These are phyloP conservation scores for Metschnikowia cerradonensis DNA, from an alignment of 805 yeast species.

Conservation along the genomic window DNA sequence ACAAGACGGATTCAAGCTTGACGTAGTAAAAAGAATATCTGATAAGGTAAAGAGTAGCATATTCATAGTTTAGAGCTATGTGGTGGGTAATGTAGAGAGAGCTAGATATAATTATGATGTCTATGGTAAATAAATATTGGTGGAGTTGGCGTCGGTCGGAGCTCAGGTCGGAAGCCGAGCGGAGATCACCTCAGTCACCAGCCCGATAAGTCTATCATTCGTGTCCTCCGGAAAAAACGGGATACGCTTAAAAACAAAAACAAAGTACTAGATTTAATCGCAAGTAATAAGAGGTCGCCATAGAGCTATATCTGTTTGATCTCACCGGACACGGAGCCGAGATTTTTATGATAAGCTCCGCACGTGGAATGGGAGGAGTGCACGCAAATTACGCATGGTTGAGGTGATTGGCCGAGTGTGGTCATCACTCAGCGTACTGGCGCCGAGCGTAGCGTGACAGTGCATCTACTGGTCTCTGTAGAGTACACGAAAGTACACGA, in stretches of 20 bases:
- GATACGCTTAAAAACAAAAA: too few species aligned
- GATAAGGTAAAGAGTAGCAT: too few species aligned
- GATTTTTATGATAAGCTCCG: slow-evolving; percentile 1
- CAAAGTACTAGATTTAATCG: too few species aligned
- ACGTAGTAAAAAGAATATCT: too few species aligned
- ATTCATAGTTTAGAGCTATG: too few species aligned
- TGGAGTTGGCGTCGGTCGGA: not conserved
- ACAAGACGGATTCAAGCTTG: too few species aligned
- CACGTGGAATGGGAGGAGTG: not conserved
- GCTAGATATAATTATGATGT: too few species aligned
- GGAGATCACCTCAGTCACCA: not conserved
- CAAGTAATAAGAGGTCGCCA: not conserved
- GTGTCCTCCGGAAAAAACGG: too few species aligned
- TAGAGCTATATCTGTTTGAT: not conserved
- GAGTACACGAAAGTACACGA: not conserved
- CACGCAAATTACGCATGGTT: slow-evolving; percentile 2
- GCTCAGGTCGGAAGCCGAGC: not conserved
- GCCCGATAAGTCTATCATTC: not conserved
- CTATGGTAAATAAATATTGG: too few species aligned
- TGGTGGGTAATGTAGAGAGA: too few species aligned
- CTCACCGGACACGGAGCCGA: slow-evolving; percentile 3
- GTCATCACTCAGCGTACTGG: not conserved
- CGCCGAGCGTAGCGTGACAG: not conserved
- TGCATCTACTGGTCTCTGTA: not conserved
- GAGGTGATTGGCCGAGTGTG: slow-evolving; percentile 2